These are phyloP conservation scores for Acacia confusa DNA, from an alignment of 306 rosid species.

Conservation along the genomic window DNA sequence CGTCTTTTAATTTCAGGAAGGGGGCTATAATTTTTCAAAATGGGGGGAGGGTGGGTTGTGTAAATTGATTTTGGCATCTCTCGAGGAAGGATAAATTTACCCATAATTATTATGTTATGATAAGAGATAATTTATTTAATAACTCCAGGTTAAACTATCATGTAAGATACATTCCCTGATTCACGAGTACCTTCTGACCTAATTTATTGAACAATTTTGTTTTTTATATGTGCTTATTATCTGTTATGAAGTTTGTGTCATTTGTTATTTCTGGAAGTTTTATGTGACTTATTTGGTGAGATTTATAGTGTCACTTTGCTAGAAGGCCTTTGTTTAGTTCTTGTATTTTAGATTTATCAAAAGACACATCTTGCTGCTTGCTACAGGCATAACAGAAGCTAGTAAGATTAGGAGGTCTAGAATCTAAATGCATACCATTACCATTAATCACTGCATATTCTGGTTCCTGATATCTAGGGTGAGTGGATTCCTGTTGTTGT, in stretches of 20 bases:
- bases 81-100: background rate
- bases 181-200: background rate
- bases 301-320: background rate
- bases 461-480: conserved; percentile 57
- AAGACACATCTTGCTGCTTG: background rate
- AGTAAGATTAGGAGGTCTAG: background rate
- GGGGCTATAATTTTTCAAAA: background rate
- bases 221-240: background rate
- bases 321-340: background rate
- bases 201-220: background rate
- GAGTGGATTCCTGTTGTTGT: conserved; percentile 99
- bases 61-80: background rate
- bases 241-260: background rate
- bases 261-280: background rate
- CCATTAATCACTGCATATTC: conserved; percentile 15
- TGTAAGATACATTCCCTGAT: background rate
- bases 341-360: background rate
- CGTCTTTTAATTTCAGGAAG: background rate
- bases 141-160: background rate
- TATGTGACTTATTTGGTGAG: background rate
- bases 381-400: background rate
- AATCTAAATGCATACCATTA: background rate
- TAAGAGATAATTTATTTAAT: background rate
- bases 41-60: background rate
- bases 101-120: background rate